Evolutionary conservation across 1,284 basidiomycete species (phyloP), one percentile per base, ranked within the genome.

Genomic region (Laetiporus sulphureus): DNA sequence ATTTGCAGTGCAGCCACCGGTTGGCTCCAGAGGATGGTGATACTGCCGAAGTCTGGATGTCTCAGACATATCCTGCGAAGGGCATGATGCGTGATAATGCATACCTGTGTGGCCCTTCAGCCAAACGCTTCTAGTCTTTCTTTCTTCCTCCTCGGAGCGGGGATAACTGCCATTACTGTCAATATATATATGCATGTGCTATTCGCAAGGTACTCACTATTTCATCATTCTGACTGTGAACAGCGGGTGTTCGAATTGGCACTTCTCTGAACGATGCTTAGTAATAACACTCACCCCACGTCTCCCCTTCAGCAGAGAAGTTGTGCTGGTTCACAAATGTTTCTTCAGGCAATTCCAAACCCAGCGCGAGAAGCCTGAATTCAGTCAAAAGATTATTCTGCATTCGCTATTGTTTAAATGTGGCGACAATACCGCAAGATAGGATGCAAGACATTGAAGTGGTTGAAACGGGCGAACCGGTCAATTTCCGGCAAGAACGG

Each of bases 1-100:
- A 83, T 79, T 41, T 82, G 79, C 13, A 81, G 62, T 0, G 66
- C 77, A 3, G 72, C 63, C 1, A 81, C 69, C 0, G 79, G 78
- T 44, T 81, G 79, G 34, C 74, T 76, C 63, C 71, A 79, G 7
- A 81, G 57, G 10, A 79, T 69, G 2, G 70, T 75, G 38, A 82
- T 61, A 5, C 65, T 69, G 7, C 73, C 76, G 45, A 75, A 67
- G 50, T 81, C 78, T 79, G 27, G 22, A 15, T 3, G 16, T n/a
- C n/a, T n/a, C n/a, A n/a, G n/a, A n/a, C n/a, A n/a, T n/a, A n/a
- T n/a, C n/a, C n/a, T n/a, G n/a, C n/a, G n/a, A n/a, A n/a, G n/a
- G n/a, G n/a, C n/a, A n/a, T n/a, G n/a, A n/a, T n/a, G n/a, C n/a
- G n/a, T n/a, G n/a, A n/a, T n/a, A n/a, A n/a, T n/a, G n/a, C 59